Percentiles rank a stretch among this genome's conserved stretches.
Evolutionary conservation across 2,329 filamentous ascomycete genomes (phyloP).

Genomic region (Mollisiaceae sp.): DNA sequence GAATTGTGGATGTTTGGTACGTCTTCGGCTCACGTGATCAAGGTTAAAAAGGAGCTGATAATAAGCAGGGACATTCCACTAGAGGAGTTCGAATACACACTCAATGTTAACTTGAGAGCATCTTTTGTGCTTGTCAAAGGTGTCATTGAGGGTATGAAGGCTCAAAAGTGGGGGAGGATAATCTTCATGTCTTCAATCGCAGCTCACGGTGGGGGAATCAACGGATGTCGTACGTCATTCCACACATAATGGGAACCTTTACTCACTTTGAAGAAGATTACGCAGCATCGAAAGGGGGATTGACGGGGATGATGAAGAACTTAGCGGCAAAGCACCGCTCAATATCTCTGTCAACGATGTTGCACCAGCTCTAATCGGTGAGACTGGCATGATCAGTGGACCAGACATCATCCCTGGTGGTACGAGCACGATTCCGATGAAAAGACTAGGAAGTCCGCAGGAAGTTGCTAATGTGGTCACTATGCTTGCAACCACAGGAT

Average conservation of each 20-base stretch:
- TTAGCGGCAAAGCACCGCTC: conserved; percentile 47
- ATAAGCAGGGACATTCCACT: conserved; percentile 35
- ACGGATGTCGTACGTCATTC: conserved; percentile 36
- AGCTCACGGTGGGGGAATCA: conserved; percentile 35
- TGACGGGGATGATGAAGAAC: conserved; percentile 54
- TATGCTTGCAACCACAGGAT: conserved; percentile 53
- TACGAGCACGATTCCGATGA: conserved; percentile 48
- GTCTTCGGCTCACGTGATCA: not conserved
- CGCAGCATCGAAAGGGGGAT: conserved; percentile 48
- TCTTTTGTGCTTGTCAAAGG: conserved; percentile 38
- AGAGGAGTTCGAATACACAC: conserved; percentile 38
- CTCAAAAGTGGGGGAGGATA: conserved; percentile 45
- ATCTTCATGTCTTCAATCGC: conserved; percentile 37
- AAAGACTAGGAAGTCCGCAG: conserved; percentile 49
- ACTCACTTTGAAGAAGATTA: conserved; percentile 27
- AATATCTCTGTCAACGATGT: conserved; percentile 55
- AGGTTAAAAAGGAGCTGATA: conserved; percentile 8
- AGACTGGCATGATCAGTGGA: conserved; percentile 51
- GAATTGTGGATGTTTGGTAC: conserved; percentile 48
- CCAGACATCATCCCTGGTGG: conserved; percentile 34
- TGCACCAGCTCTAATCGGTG: conserved; percentile 52
- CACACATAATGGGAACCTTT: not conserved
- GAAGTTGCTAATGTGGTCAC: conserved; percentile 54
- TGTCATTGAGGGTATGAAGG: conserved; percentile 43
- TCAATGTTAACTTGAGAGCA: conserved; percentile 37